Evolutionary conservation across 345 rosid species (phyloP).

Genomic region (Angophora floribunda): DNA sequence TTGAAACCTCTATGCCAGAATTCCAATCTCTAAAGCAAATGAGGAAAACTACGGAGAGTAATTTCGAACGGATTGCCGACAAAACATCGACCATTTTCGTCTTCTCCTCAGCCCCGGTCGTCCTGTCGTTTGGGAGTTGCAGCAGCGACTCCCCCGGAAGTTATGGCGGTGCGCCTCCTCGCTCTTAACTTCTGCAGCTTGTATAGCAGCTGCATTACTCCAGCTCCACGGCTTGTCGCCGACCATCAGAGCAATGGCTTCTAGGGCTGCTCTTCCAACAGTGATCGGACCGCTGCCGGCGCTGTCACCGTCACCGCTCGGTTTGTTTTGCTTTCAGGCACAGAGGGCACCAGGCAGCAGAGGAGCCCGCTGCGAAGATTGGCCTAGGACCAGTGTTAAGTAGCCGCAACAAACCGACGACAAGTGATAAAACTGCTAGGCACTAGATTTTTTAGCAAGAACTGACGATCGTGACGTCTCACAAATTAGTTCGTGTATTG

Average conservation of each 20-base stretch:
- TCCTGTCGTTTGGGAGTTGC: conserved; percentile 51
- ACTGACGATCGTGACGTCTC: neutral
- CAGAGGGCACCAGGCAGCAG: neutral
- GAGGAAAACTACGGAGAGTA: neutral
- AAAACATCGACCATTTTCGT: conserved; percentile 7
- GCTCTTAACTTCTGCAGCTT: conserved; percentile 86
- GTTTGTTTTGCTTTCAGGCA: neutral
- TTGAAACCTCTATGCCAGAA: neutral
- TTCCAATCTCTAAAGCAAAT: neutral
- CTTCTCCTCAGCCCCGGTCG: conserved; percentile 21
- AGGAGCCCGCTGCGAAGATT: neutral
- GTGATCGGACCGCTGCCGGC: conserved; percentile 15
- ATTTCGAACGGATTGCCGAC: neutral
- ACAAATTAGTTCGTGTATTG: neutral
- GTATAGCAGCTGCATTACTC: conserved; percentile 86
- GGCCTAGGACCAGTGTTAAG: neutral
- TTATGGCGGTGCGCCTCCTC: conserved; percentile 49
- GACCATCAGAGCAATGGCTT: conserved; percentile 55
- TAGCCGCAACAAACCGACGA: neutral
- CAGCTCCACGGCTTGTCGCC: conserved; percentile 59
- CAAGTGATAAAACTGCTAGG: neutral
- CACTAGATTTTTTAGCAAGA: neutral
- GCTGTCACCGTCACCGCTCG: neutral
- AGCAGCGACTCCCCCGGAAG: conserved; percentile 61
- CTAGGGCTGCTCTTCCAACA: conserved; percentile 65